These are phyloP conservation scores for Sugiyamaella boreocaroliniensis DNA, from an alignment of 805 yeast genomes.

Conservation along the genomic window DNA sequence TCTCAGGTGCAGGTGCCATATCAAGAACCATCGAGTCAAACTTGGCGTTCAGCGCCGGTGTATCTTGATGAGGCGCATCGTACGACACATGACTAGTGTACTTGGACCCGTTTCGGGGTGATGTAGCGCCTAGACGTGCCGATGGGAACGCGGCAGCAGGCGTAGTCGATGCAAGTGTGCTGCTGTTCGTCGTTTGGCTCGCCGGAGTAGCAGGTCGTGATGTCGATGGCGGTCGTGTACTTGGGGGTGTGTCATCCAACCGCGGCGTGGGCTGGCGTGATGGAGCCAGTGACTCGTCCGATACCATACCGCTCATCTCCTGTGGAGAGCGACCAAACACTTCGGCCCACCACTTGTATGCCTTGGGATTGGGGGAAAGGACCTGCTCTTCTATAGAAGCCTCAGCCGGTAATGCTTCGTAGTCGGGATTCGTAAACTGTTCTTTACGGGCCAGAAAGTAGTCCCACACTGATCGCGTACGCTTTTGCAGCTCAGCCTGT, in stretches of 20 bases:
- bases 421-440: conserved; percentile 60
- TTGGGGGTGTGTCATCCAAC: neutral
- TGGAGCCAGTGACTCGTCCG: too few species aligned
- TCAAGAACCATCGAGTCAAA: conserved; percentile 15
- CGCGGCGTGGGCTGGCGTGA: neutral
- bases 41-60: conserved; percentile 1
- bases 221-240: neutral
- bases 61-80: neutral
- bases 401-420: conserved; percentile 28
- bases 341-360: conserved; percentile 85
- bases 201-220: neutral
- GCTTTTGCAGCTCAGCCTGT: conserved; percentile 35
- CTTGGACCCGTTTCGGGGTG: neutral
- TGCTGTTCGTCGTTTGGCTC: too few species aligned
- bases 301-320: conserved; percentile 43
- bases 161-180: neutral
- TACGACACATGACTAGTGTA: conserved; percentile 10
- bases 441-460: conserved; percentile 69
- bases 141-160: neutral
- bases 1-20: conserved; percentile 1
- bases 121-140: neutral
- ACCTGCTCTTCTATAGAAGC: conserved; percentile 29
- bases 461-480: conserved; percentile 86
- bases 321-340: conserved; percentile 69
- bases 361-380: conserved; percentile 53